Conservation (phyloP, 768 basidiomycete species). For the Chlorophyllum brunneum region DNA sequence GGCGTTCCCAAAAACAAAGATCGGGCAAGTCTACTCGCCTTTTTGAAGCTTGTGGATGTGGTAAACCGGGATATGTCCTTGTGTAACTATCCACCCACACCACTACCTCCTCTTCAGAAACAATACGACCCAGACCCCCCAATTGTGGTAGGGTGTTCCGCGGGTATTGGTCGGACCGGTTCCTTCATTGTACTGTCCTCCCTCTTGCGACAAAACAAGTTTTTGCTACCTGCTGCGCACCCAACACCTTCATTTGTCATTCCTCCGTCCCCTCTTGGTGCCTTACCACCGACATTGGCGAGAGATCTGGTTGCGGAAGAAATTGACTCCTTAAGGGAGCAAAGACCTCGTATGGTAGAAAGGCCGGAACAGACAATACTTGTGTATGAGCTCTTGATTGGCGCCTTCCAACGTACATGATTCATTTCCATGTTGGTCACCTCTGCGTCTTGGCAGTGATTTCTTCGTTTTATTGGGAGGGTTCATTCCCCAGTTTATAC, state of each 20-base stretch:
- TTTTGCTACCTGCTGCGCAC: slow-evolving; percentile 35
- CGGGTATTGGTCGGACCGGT: slow-evolving; percentile 85
- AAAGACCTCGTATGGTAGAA: slow-evolving; percentile 81
- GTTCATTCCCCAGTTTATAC: too few relatives aligned
- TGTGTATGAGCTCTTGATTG: slow-evolving; percentile 56
- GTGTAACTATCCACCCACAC: slow-evolving; percentile 18
- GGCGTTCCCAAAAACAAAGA: slow-evolving; percentile 69
- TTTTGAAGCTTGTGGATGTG: slow-evolving; percentile 60
- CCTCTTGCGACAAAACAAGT: slow-evolving; percentile 58
- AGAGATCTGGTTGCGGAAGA: slow-evolving; percentile 66
- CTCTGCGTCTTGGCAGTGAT: not conserved
- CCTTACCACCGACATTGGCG: slow-evolving; percentile 41
- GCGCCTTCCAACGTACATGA: slow-evolving; percentile 18
- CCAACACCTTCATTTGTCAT: slow-evolving; percentile 29
- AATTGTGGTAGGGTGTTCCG: slow-evolving; percentile 80
- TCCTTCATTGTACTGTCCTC: slow-evolving; percentile 81
- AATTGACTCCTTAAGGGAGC: slow-evolving; percentile 76
- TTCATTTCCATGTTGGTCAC: too few relatives aligned
- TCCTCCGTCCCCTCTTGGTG: slow-evolving; percentile 53
- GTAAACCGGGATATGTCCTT: slow-evolving; percentile 49
- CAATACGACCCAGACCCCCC: slow-evolving; percentile 62
- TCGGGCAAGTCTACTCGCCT: slow-evolving; percentile 53
- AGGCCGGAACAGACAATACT: slow-evolving; percentile 58
- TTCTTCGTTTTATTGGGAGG: too few relatives aligned
- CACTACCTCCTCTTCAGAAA: slow-evolving; percentile 12